These are phyloP conservation scores for Plasmodium yoelii DNA, from an alignment of 169 alveolate species.

Conservation along the genomic window DNA sequence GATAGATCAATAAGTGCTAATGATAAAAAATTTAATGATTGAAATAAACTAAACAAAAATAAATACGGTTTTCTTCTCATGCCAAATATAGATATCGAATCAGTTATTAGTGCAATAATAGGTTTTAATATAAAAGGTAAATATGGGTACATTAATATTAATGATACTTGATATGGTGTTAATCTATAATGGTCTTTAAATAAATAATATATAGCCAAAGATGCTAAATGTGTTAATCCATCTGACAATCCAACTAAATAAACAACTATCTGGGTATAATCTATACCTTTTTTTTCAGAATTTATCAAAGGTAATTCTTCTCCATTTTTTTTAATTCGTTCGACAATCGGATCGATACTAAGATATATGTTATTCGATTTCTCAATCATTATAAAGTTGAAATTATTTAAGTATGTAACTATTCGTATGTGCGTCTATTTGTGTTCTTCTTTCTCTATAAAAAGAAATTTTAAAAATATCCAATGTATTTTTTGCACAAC, in stretches of 20 bases:
- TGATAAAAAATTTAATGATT: conserved; percentile 85
- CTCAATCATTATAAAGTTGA: conserved; percentile 33
- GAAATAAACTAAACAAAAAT: conserved; percentile 84
- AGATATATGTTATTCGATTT: conserved; percentile 62
- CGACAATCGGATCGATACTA: conserved; percentile 72
- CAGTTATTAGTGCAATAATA: conserved; percentile 85
- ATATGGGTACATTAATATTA: conserved; percentile 88
- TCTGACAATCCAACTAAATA: conserved; percentile 92
- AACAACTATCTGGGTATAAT: conserved; percentile 76
- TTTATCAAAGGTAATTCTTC: conserved; percentile 46
- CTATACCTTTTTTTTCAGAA: conserved; percentile 30
- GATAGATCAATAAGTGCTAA: conserved; percentile 82
- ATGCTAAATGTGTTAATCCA: conserved; percentile 91
- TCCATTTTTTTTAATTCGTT: conserved; percentile 10
- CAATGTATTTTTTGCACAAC: too few relatives aligned
- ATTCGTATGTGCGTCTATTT: neutral
- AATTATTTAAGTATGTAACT: too few relatives aligned
- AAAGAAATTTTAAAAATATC: too few relatives aligned
- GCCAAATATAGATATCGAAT: conserved; percentile 84
- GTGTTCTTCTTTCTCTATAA: too few relatives aligned
- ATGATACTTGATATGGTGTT: conserved; percentile 84
- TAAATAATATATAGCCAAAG: conserved; percentile 90
- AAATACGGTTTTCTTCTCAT: conserved; percentile 90
- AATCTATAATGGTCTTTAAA: conserved; percentile 89
- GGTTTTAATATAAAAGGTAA: conserved; percentile 91